Conservation (phyloP, 2,329 filamentous ascomycete species). For the Sclerotinia trifoliorum region DNA sequence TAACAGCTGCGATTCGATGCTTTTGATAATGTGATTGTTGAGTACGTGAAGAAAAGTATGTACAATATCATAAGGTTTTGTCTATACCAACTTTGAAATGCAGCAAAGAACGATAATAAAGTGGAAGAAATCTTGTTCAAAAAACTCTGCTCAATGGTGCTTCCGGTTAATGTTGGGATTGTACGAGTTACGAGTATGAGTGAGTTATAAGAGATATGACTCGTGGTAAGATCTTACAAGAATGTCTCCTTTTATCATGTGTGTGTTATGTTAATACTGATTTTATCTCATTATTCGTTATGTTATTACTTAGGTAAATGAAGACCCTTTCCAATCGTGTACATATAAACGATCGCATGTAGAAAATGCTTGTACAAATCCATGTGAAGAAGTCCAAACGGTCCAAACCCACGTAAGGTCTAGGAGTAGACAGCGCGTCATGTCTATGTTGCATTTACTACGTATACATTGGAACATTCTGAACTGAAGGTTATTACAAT, state of each 20-base stretch:
- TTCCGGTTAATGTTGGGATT: background rate
- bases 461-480: too few relatives aligned
- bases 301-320: background rate
- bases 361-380: background rate
- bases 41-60: background rate
- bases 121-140: background rate
- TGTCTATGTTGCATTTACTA: background rate
- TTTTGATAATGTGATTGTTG: conserved; percentile 5
- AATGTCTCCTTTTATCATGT: background rate
- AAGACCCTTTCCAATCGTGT: background rate
- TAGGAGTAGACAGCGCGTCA: background rate
- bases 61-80: background rate
- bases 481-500: too few relatives aligned
- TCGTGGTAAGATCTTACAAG: background rate
- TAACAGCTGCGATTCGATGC: conserved; percentile 13
- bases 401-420: background rate
- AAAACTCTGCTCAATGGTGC: background rate
- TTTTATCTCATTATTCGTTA: background rate
- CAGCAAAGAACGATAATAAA: background rate
- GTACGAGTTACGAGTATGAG: too few relatives aligned
- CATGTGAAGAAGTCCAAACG: background rate
- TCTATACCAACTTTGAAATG: background rate
- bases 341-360: background rate
- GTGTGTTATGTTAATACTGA: background rate
- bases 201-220: background rate